Base-by-base conservation (phyloP, 257 asterid genomes). In the Echium plantagineum region DNA sequence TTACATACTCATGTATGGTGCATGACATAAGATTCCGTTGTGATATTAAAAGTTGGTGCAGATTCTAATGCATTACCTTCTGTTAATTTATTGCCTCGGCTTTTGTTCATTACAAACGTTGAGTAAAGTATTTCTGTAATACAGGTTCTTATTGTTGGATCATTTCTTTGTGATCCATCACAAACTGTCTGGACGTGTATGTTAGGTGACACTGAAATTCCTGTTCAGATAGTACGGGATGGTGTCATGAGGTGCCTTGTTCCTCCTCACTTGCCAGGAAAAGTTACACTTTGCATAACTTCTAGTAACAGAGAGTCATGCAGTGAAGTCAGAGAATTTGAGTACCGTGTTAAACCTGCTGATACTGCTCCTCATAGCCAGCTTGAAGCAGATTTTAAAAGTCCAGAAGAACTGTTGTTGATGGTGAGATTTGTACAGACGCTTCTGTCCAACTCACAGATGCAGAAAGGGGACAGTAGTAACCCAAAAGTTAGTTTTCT, bases 161-260 rank as follows among this genome's bases (percentile, higher is more conserved):
- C 94, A 60, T 93, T 93, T 75, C 83, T 78, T 74, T 82, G 79
- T 65, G 84, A 83, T 68, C 78, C 90, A 38, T 82, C 78, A 6
- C 89, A 75, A 74, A 62, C 79, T 75, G 63, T 64, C 28, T 93
- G 97, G 95, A 86, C 82, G 62, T 93, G 97, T 74, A 86, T 93
- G 98, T 84, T 93, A 73, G 98, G 94, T 56, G 87, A 80, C 75
- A 78, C 70, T 64, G 94, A 93, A 86, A 94, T 86, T 68, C 94
- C 96, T 59, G 75, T 79, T 66, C 83, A 80, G 77, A 78, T 93
- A 51, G 73, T 89, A 76, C 98, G 81, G 76, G 89, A 81, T 60
- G 96, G 97, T 35, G 95, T 89, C 71, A 68, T 93, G 60, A 70
- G 85, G 74, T 88, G 95, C 78, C 73, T 77, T 53, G 94, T 91